Conservation (phyloP, 106 monocot species). For the Alisma plantagoaquatica region DNA sequence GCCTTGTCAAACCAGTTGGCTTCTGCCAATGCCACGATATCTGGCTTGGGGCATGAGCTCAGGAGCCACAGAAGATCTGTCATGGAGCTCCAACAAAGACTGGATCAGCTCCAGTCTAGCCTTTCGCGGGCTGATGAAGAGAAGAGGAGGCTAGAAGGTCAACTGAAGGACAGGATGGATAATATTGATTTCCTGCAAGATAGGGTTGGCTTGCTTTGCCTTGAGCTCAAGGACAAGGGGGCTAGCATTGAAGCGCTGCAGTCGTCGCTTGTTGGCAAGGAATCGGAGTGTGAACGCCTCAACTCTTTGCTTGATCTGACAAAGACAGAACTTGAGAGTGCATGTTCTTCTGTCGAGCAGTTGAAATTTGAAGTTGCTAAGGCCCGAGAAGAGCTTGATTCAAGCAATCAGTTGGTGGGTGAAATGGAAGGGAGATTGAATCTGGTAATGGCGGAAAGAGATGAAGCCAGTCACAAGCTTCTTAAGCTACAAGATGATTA, state of each 20-base stretch:
- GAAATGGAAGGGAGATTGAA: constrained; percentile 32
- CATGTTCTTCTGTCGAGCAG: constrained; percentile 32
- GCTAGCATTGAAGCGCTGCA: constrained; percentile 36
- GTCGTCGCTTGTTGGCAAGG: constrained; percentile 32
- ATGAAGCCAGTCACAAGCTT: constrained; percentile 28
- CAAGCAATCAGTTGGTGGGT: constrained; percentile 30
- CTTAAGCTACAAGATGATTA: constrained; percentile 37
- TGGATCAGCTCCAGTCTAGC: constrained; percentile 28
- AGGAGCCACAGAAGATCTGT: constrained; percentile 27
- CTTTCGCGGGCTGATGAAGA: constrained; percentile 31
- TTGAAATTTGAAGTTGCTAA: constrained; percentile 37
- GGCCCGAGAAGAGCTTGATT: constrained; percentile 29
- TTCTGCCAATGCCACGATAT: constrained; percentile 42
- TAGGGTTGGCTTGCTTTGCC: constrained; percentile 31
- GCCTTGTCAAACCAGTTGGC: constrained; percentile 40
- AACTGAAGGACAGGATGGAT: constrained; percentile 37
- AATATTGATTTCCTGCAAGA: constrained; percentile 44
- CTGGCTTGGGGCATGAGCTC: constrained; percentile 46
- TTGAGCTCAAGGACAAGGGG: constrained; percentile 66
- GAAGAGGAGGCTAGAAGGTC: constrained; percentile 45
- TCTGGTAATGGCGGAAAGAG: constrained; percentile 35
- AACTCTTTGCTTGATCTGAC: constrained; percentile 32
- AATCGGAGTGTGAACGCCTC: constrained; percentile 39
- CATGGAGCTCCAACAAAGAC: constrained; percentile 39
- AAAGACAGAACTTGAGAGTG: constrained; percentile 33